Evolutionary conservation across 116 monocot species (phyloP).

Genomic region (Phalaenopsis hybrid): DNA sequence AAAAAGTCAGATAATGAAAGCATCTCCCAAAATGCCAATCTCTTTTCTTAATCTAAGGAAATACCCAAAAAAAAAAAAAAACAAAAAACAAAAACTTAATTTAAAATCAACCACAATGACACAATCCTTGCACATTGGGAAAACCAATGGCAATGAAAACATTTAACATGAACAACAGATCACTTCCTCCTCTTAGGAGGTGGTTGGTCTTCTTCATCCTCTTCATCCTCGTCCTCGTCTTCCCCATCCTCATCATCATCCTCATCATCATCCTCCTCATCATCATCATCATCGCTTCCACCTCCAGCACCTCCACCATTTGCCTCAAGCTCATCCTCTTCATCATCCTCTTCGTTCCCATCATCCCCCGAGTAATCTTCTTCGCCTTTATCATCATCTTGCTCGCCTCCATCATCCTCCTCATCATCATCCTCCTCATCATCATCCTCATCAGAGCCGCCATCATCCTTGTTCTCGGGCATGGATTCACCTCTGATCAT

Average conservation of each 20-base stretch:
- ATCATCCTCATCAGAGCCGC: conserved; percentile 4
- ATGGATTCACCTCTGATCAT: conserved; percentile 1
- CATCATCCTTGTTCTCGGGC: conserved; percentile 11
- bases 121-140: background rate
- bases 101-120: background rate
- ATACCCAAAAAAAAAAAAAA: background rate
- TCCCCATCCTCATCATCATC: background rate
- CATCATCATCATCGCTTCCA: background rate
- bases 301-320: background rate
- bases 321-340: conserved; percentile 4
- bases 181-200: conserved; percentile 11
- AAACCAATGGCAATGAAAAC: background rate
- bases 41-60: background rate
- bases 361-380: conserved; percentile 11
- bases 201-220: conserved; percentile 5
- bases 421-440: conserved; percentile 3
- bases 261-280: background rate
- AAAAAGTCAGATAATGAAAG: no score
- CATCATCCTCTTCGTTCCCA: conserved; percentile 8
- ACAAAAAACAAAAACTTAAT: no score
- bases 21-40: background rate
- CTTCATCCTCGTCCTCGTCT: no score
- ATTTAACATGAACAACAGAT: background rate
- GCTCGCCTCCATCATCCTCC: background rate
- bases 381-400: conserved; percentile 5